Base-by-base conservation (phyloP, 2,329 filamentous ascomycete genomes). In the Dactylellina cionopaga region DNA sequence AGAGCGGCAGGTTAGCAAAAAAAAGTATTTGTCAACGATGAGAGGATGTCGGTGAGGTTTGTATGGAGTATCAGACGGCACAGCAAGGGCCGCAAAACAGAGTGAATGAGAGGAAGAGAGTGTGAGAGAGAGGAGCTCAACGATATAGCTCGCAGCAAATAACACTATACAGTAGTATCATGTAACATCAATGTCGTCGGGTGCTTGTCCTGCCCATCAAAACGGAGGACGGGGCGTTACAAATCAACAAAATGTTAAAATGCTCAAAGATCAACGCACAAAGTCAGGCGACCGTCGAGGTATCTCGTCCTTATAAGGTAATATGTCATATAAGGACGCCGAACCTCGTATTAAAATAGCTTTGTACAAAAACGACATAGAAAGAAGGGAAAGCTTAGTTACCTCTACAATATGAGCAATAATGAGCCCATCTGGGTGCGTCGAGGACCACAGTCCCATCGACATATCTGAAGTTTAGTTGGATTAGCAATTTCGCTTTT, bases 401-500 rank as follows among this genome's bases (percentile, higher is more conserved):
- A 59, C 68, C 69, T 74, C 31, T 74, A 47, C 69, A 74, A 43
- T 15, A 62, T 51, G 69, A 47, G 55, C 69, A 74, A 56, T 74
- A 74, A 49, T 55, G 60, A 68, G 55, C 68, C 69, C 69, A 74
- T 68, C 69, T 59, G 62, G 62, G 69, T 29, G 69, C 62, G 59
- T 74, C 69, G 13, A 56, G 27, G 29, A 74, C 69, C 29, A 56
- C 55, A 43, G 59, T 52, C 31, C 69, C 60, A 31, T 74, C 62
- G 55, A 56, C 37, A 41, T 74, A 63, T 62, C 69, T 74, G 49
- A 44, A 63, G 46, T 71, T 64, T 55, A 59, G 25, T 56, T 52
- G 55, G n/a, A n/a, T n/a, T 52, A n/a, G 25, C 51, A 64, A 56
- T 71, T 71, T 71, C 64, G 66, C 66, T 63, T 71, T 71, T 43